Evolutionary conservation across 75 land plant species (phyloP).

Genomic region (Selaginella tamariscina): DNA sequence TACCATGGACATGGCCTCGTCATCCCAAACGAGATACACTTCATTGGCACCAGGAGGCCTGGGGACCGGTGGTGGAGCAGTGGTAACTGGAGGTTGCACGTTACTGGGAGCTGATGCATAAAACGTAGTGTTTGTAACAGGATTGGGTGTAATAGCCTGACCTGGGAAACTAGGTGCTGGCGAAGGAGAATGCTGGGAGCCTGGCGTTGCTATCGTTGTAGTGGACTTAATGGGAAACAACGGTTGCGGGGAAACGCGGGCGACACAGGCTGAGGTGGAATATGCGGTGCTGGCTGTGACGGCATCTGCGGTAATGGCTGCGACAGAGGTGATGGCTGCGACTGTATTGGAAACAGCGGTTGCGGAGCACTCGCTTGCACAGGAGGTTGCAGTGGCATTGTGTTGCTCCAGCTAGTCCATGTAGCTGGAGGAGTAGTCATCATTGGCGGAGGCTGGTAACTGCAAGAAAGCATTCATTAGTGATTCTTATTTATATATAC

Average conservation of each 20-base stretch:
- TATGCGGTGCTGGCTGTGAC: slow-evolving; percentile 36
- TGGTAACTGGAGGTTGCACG: neutral
- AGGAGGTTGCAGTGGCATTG: slow-evolving; percentile 22
- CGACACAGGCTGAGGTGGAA: too few species aligned
- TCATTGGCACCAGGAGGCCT: slow-evolving; percentile 36
- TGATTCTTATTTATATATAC: too few species aligned
- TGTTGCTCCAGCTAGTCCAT: neutral
- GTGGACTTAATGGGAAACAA: slow-evolving; percentile 52
- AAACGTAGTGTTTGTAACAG: neutral
- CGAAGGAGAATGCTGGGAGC: slow-evolving; percentile 8
- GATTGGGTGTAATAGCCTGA: neutral
- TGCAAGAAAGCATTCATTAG: neutral
- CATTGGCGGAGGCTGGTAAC: neutral
- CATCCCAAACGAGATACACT: slow-evolving; percentile 97
- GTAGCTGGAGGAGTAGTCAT: neutral
- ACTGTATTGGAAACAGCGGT: slow-evolving; percentile 35
- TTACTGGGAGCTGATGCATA: neutral
- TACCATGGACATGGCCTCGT: slow-evolving; percentile 97
- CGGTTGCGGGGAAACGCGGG: slow-evolving; percentile 35
- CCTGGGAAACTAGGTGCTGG: neutral
- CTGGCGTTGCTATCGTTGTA: slow-evolving; percentile 22
- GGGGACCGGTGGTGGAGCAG: neutral
- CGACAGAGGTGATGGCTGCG: slow-evolving; percentile 34
- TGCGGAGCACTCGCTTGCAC: slow-evolving; percentile 36
- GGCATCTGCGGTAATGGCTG: slow-evolving; percentile 37